Conservation (phyloP, 23 red algal genomes). For the Gracilaria domingensis region DNA sequence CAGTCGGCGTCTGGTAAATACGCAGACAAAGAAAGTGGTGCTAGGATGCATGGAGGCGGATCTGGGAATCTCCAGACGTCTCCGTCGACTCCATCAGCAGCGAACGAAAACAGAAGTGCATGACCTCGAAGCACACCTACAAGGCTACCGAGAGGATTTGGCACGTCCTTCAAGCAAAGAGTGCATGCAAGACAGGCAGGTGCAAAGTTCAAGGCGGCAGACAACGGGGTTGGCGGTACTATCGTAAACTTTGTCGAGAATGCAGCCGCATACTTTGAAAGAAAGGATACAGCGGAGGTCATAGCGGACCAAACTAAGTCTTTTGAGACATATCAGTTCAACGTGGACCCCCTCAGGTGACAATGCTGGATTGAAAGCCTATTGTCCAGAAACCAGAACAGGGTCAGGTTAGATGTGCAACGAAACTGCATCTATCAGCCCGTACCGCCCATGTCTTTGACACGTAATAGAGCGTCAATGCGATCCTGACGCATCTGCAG, state of each 20-base stretch:
- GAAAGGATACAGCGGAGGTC: conserved; percentile 51
- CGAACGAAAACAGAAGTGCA: not conserved
- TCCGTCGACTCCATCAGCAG: conserved; percentile 21
- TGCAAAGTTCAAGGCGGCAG: conserved; percentile 74
- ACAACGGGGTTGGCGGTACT: conserved; percentile 62
- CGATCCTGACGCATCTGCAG: no score
- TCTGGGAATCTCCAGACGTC: conserved; percentile 18
- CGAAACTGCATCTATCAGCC: no score
- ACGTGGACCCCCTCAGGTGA: conserved; percentile 64
- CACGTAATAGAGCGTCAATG: no score
- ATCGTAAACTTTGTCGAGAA: conserved; percentile 78
- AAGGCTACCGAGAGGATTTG: conserved; percentile 24
- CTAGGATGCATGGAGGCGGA: not conserved
- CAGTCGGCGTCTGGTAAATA: conserved; percentile 4
- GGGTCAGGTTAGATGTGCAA: no score
- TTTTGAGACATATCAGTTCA: conserved; percentile 79
- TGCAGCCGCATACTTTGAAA: conserved; percentile 80
- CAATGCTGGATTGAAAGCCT: no score
- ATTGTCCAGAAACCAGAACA: no score
- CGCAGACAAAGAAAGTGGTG: not conserved
- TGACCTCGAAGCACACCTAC: conserved; percentile 6
- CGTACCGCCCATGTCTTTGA: no score
- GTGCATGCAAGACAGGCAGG: conserved; percentile 69
- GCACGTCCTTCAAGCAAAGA: conserved; percentile 69
- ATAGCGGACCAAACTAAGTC: conserved; percentile 63